Percentiles rank a stretch among this genome's conserved stretches.
Evolutionary conservation across 768 basidiomycete genomes (phyloP).

Genomic region (Butyriboletus loyo): DNA sequence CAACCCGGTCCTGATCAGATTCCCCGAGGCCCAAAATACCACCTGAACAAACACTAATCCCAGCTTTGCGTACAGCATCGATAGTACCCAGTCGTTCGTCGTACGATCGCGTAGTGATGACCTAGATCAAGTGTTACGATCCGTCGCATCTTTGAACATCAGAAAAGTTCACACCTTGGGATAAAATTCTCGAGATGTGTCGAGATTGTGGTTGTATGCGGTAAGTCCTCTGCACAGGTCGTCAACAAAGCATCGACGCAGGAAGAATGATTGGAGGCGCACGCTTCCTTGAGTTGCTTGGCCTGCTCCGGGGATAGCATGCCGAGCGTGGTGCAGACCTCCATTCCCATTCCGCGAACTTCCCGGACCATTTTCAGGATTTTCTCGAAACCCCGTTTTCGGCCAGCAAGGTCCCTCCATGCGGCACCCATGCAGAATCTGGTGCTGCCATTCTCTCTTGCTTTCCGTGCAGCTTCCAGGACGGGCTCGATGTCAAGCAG

Average conservation of each 20-base stretch:
- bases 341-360: conserved; percentile 95
- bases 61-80: conserved; percentile 85
- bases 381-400: conserved; percentile 90
- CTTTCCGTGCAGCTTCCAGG: conserved; percentile 85
- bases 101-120: conserved; percentile 92
- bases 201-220: conserved; percentile 98
- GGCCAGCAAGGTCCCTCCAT: conserved; percentile 91
- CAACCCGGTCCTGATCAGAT: conserved; percentile 83
- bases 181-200: conserved; percentile 96
- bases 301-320: conserved; percentile 97
- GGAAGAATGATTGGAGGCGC: conserved; percentile 28
- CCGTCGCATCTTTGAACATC: background rate
- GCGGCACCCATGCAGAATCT: conserved; percentile 99
- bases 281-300: conserved; percentile 89
- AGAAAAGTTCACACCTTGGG: conserved; percentile 58
- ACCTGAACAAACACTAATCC: conserved; percentile 96
- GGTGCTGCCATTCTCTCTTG: conserved; percentile 95
- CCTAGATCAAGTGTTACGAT: conserved; percentile 43
- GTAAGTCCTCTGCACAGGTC: conserved; percentile 67
- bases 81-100: conserved; percentile 93
- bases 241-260: background rate
- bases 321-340: conserved; percentile 97
- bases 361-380: conserved; percentile 91
- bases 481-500: conserved; percentile 90
- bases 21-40: conserved; percentile 96